Evolutionary conservation across 2,329 filamentous ascomycete species (phyloP).

Genomic region (Gremmenia infestans): DNA sequence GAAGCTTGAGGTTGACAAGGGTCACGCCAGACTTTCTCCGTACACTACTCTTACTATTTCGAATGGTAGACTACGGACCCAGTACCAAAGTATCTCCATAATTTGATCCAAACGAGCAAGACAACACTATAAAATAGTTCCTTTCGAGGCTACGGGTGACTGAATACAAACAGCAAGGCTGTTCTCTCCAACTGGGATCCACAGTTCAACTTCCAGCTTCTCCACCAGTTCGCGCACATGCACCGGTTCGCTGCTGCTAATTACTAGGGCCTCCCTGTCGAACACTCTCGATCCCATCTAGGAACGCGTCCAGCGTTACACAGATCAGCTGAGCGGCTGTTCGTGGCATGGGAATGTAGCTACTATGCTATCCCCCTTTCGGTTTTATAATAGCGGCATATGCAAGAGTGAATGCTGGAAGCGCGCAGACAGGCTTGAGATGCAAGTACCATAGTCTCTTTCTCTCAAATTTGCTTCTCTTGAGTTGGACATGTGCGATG

Average conservation of each 20-base stretch:
- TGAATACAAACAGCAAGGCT: conserved; percentile 20
- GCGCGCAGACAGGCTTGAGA: background rate
- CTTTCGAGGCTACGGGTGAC: conserved; percentile 20
- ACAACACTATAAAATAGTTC: conserved; percentile 14
- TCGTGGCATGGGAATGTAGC: background rate
- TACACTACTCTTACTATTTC: background rate
- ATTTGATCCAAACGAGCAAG: conserved; percentile 6
- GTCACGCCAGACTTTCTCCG: background rate
- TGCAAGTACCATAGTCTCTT: background rate
- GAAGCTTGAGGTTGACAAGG: background rate
- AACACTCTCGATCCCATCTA: conserved; percentile 2
- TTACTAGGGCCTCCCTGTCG: conserved; percentile 7
- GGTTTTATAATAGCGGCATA: background rate
- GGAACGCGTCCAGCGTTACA: conserved; percentile 16
- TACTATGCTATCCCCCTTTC: background rate
- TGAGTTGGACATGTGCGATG: background rate
- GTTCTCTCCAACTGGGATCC: conserved; percentile 5
- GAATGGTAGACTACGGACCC: background rate
- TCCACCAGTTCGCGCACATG: conserved; percentile 30
- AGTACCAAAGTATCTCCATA: conserved; percentile 7
- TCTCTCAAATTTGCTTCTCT: background rate
- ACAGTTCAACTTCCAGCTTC: conserved; percentile 10
- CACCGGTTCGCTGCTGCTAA: conserved; percentile 16
- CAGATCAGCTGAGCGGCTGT: conserved; percentile 2
- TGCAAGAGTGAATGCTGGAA: background rate